Evolutionary conservation across 768 basidiomycete genomes (phyloP), one percentile per base, ranked within the genome.

Genomic region (Psilocybe sp.): DNA sequence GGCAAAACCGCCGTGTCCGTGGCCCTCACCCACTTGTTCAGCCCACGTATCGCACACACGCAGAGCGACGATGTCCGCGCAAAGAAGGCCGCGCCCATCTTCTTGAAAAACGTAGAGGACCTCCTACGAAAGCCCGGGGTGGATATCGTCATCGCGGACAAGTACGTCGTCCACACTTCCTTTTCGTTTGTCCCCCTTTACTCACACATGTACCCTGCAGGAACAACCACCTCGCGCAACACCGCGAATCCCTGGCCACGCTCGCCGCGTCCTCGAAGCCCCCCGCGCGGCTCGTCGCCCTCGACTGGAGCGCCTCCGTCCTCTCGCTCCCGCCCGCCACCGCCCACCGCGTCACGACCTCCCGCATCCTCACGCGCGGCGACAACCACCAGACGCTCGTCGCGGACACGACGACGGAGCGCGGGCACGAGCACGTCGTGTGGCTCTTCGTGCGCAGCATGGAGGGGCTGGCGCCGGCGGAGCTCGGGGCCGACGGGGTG

Each of bases 1-100:
- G 92, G 94, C 23, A 98, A 98, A 74, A 98, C 95, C 0, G 69
- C 89, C 0, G 75, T 98, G 11, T 77, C 89, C 0, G 73, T 97
- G 14, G 92, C 92, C 1, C 78, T 98, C 14, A 56, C 75, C 2
- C 76, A 86, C 46, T 77, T 99, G 2, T 98, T 95, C 60, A 80
- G 77, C 0, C 96, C 23, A 7, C 23, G 23, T 28, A 28, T 92
- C 52, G 93, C 79, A 1, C 97, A 98, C 64, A 92, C 90, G 0
- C 97, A 98, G 64, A 92, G 88, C 60, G 97, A 99, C 64, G 92
- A 98, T 60, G 78, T 98, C 4, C 72, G 75, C 36, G 77, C 65
- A 34, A 98, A 93, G 70, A 92, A 86, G 64, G 46, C 87, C 1
- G 92, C 76, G 0, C 75, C 84, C 0, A 53, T 64, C 2, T 96